Percentiles rank a stretch among this genome's conserved stretches.
These are phyloP conservation scores for Scedosporium boydii DNA, from an alignment of 2,329 filamentous ascomycete species.

Conservation along the genomic window DNA sequence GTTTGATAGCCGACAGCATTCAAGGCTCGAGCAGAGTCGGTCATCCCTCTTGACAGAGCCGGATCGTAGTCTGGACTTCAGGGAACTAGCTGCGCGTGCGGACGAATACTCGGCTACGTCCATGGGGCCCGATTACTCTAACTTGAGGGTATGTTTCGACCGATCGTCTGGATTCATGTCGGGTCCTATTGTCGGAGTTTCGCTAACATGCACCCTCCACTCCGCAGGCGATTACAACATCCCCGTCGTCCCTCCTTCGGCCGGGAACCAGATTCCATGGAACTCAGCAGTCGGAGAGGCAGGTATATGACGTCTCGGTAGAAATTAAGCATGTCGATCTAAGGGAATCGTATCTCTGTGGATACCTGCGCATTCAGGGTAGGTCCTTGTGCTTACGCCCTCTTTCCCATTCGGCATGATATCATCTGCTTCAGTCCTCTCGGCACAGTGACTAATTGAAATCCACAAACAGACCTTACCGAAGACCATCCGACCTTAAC, in stretches of 20 bases:
- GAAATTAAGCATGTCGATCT: conserved; percentile 96
- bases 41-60: conserved; percentile 12
- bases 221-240: conserved; percentile 58
- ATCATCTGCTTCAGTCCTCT: not conserved
- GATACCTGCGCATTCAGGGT: conserved; percentile 95
- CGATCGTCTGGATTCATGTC: not conserved
- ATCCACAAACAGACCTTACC: conserved; percentile 58
- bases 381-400: conserved; percentile 14
- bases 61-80: conserved; percentile 16
- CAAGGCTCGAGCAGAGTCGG: not conserved
- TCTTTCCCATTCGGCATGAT: not conserved
- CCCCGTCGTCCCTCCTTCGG: conserved; percentile 78
- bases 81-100: not conserved
- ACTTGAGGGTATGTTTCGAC: conserved; percentile 21
- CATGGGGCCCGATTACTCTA: conserved; percentile 28
- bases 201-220: not conserved
- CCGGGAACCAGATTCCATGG: conserved; percentile 83
- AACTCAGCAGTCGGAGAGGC: conserved; percentile 85
- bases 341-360: conserved; percentile 86
- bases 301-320: conserved; percentile 91
- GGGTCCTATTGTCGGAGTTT: not conserved
- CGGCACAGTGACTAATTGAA: conserved; percentile 10
- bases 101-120: conserved; percentile 20
- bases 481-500: conserved; percentile 95
- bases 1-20: conserved; percentile 9